phyloP scores from a whole-genome alignment of 176 grass and related monocot genomes.

The Tillandsia fasciculata region DNA sequence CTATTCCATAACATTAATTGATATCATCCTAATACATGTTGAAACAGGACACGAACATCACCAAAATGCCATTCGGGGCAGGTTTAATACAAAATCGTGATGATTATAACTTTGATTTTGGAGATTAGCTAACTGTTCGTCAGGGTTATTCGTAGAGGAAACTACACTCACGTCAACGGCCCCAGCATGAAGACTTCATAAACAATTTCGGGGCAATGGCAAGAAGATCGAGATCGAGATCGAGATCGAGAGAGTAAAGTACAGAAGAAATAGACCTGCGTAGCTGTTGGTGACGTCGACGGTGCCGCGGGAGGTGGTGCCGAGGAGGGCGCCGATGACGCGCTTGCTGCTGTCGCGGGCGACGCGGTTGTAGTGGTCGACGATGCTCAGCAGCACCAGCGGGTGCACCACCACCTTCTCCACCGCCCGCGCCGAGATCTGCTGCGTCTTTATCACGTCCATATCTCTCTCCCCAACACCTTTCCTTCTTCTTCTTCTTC shows the following conservation, averaged over 20 bases:
- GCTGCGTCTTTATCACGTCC: slow-evolving; percentile 91
- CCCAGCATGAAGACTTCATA: too few species aligned
- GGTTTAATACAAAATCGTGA: too few species aligned
- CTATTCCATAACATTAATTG: too few species aligned
- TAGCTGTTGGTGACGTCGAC: slow-evolving; percentile 98
- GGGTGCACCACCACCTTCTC: slow-evolving; percentile 92
- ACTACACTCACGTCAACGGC: too few species aligned
- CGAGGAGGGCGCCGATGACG: slow-evolving; percentile 90
- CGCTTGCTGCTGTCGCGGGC: slow-evolving; percentile 84
- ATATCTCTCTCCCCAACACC: slow-evolving; percentile 20
- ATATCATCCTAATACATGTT: too few species aligned
- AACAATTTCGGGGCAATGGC: neutral
- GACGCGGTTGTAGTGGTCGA: slow-evolving; percentile 98
- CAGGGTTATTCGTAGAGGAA: too few species aligned
- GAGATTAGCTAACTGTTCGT: too few species aligned
- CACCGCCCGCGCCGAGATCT: slow-evolving; percentile 71
- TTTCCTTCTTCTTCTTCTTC: neutral
- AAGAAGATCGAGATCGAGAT: neutral
- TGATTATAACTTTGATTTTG: too few species aligned
- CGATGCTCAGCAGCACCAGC: slow-evolving; percentile 90
- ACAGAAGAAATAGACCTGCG: slow-evolving; percentile 39
- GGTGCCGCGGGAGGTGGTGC: slow-evolving; percentile 53
- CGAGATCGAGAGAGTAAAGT: neutral
- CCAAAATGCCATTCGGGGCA: too few species aligned
- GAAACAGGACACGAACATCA: too few species aligned